A percentile compares a stretch with the other conserved stretches of the same genome.
Evolutionary conservation across 1,139 yeast genomes (phyloP).

Genomic region (Pichiaceae sp.): DNA sequence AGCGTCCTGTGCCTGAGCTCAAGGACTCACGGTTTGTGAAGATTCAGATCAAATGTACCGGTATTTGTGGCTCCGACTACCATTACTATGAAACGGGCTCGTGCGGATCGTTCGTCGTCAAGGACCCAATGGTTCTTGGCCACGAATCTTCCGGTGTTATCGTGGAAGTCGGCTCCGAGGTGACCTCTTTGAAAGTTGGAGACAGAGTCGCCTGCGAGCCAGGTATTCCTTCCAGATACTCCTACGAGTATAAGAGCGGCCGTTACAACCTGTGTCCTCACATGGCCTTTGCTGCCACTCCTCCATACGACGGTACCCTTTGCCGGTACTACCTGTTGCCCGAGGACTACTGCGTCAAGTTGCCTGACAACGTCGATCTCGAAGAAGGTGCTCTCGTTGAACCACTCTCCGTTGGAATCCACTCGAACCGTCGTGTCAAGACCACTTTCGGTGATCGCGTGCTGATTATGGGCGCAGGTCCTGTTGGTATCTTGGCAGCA

Average conservation of each 20-base stretch:
- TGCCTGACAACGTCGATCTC: constrained; percentile 67
- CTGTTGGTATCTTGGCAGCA: constrained; percentile 79
- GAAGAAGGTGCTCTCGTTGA: constrained; percentile 89
- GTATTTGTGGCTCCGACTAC: constrained; percentile 84
- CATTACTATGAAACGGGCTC: constrained; percentile 76
- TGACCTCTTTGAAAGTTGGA: constrained; percentile 56
- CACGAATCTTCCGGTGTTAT: constrained; percentile 53
- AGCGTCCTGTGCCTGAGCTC: constrained; percentile 56
- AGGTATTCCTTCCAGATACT: constrained; percentile 67
- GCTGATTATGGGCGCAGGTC: constrained; percentile 87
- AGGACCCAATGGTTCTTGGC: constrained; percentile 28
- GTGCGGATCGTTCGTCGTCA: constrained; percentile 63
- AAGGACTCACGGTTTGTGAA: constrained; percentile 61
- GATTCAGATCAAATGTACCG: constrained; percentile 69
- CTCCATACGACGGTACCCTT: constrained; percentile 71
- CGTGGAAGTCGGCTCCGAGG: constrained; percentile 55
- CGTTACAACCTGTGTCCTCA: constrained; percentile 73
- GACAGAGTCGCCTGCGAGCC: constrained; percentile 83
- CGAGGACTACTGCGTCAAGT: constrained; percentile 75
- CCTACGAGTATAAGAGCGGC: constrained; percentile 69
- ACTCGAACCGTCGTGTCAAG: constrained; percentile 65
- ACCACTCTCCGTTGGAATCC: constrained; percentile 83
- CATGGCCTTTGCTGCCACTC: constrained; percentile 86
- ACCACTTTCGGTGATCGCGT: constrained; percentile 66
- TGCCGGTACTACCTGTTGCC: constrained; percentile 66